Evolutionary conservation across 225 moss, liverwort and hornwort genomes (phyloP), one percentile per base, ranked within the genome.

Genomic region (Physcomitrellopsis africana): DNA sequence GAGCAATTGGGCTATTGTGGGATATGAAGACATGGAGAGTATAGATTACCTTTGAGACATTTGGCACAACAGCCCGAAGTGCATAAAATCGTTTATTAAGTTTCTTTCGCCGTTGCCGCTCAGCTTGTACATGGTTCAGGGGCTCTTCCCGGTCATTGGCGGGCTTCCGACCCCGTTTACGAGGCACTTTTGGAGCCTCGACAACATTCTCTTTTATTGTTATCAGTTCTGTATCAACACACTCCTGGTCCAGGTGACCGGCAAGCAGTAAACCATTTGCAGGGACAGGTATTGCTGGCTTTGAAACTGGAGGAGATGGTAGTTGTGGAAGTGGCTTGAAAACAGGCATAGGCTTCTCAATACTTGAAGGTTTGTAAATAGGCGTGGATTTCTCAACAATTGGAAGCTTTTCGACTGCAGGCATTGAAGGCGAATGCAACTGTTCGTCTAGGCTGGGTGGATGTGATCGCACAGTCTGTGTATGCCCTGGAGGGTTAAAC

Each of bases 41-140:
- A 24, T 11, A 67, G n/a, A 32, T 64, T 44, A 95, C 93, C 91
- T 96, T 96, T 5, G 94, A 96, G 20, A 96, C 96, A 76, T 96
- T 96, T 19, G 96, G 96, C 56, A 96, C 96, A 22, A 96, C 94
- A 60, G 96, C 94, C 32, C 96, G 87, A 66, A 94, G 80, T 7
- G 92, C 89, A 77, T 92, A 96, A 73, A 96, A 94, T 23, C 90
- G 83, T 72, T 96, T 94, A 68, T 96, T 96, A 10, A 96, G 83
- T 80, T 96, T 96, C 76, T 96, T 94, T 53, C 96, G 87, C 57
- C 96, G 82, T 77, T 94, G 94, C 13, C 96, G 86, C 69, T 96
- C 96, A 37, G 96, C 96, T 80, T 96, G 92, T 26, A 96, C 96
- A 86, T 96, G 96, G 70, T 96, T 94, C 32, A 96, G 74, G 56